phyloP scores from a whole-genome alignment of 2,329 filamentous ascomycete genomes.

The Aspergillus sp. region DNA sequence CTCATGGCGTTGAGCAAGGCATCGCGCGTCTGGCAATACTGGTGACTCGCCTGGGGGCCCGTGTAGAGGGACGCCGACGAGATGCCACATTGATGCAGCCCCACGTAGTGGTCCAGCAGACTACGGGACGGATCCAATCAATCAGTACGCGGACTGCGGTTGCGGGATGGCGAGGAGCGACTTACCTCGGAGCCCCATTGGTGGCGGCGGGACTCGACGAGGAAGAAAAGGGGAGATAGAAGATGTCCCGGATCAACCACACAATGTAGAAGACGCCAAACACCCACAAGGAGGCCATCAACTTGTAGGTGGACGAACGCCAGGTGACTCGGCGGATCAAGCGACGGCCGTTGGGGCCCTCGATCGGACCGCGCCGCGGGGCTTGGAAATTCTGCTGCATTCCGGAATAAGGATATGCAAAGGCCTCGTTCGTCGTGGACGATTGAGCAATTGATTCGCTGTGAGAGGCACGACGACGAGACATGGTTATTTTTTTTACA shows the following conservation, averaged over 20 bases:
- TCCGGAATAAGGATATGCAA: slow-evolving; percentile 33
- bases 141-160: slow-evolving; percentile 3
- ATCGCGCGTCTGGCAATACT: slow-evolving; percentile 34
- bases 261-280: slow-evolving; percentile 39
- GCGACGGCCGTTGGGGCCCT: slow-evolving; percentile 39
- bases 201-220: slow-evolving; percentile 11
- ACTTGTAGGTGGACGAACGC: slow-evolving; percentile 42
- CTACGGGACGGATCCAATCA: slow-evolving; percentile 22
- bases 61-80: slow-evolving; percentile 34
- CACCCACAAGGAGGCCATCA: slow-evolving; percentile 41
- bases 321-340: slow-evolving; percentile 41
- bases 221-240: slow-evolving; percentile 33
- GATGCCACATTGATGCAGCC: slow-evolving; percentile 36
- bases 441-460: slow-evolving; percentile 28
- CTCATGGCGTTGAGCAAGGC: slow-evolving; percentile 41
- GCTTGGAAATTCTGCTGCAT: slow-evolving; percentile 21
- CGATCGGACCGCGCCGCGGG: slow-evolving; percentile 36
- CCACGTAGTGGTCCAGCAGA: slow-evolving; percentile 35
- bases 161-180: not conserved
- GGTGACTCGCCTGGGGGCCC: slow-evolving; percentile 20
- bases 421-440: slow-evolving; percentile 30
- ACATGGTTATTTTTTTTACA: slow-evolving; percentile 27
- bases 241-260: slow-evolving; percentile 40
- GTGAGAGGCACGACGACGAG: slow-evolving; percentile 37
- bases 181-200: slow-evolving; percentile 21